Conservation (phyloP, 257 asterid species). For the Capsicum baccatum region DNA sequence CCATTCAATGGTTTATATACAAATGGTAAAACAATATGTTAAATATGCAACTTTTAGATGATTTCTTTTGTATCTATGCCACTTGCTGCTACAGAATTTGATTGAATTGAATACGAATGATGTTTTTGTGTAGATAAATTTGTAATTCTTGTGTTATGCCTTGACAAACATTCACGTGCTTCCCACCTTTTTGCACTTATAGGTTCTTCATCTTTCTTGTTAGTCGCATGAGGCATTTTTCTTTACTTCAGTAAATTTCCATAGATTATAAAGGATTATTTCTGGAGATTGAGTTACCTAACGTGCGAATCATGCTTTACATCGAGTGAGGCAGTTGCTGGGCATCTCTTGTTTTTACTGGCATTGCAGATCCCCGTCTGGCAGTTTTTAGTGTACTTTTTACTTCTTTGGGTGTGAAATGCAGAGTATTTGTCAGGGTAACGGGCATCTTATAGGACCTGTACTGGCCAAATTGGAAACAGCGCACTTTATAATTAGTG, state of each 20-base stretch:
- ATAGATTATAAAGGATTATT: not conserved
- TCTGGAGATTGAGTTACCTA: not conserved
- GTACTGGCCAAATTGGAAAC: not conserved
- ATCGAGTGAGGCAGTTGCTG: not conserved
- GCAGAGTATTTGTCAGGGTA: not conserved
- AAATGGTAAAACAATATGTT: conserved; percentile 44
- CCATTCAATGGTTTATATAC: conserved; percentile 27
- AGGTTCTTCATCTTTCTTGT: not conserved
- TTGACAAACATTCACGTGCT: not conserved
- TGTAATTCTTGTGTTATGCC: not conserved
- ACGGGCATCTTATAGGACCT: not conserved
- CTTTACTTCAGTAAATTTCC: conserved; percentile 4
- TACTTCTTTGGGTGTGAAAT: not conserved
- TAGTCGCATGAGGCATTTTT: not conserved
- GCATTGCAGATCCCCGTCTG: not conserved
- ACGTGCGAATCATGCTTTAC: not conserved
- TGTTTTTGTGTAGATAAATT: not conserved
- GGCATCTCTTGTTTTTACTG: not conserved
- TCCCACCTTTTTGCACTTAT: not conserved
- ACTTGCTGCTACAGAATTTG: not conserved
- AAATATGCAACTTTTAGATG: conserved; percentile 35
- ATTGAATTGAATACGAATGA: conserved; percentile 16
- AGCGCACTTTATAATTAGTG: not conserved
- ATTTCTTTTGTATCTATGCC: conserved; percentile 20
- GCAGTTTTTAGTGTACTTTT: not conserved